Base-by-base conservation (phyloP, 306 rosid genomes). In the Gleditsia sinensis region DNA sequence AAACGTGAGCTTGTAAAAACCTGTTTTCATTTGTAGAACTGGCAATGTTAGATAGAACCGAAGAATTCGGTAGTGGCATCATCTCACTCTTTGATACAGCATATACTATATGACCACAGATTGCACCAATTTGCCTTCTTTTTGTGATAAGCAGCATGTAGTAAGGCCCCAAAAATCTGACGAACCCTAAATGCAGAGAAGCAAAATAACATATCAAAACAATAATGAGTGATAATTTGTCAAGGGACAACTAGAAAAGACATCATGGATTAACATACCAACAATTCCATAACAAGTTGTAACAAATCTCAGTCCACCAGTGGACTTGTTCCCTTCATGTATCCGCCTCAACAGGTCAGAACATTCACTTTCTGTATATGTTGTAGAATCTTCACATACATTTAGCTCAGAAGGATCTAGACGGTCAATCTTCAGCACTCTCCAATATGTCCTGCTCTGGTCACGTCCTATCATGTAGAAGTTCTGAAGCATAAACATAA, bases 401-500 rank as follows among this genome's bases (percentile, higher is more conserved):
- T 76, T 89, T 57, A 95, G 86, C 84, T 90, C 99, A 19, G 82
- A 76, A 51, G 89, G 83, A 74, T 95, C 99, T 65, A 81, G 57
- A 75, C 97, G 90, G 82, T 86, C 91, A 75, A 95, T 92, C 91
- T 92, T 95, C 67, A 95, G 80, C 69, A 90, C 91, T 83, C 92
- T 87, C 99, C 99, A 95, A 60, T 79, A 71, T 28, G 94, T 86
- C 82, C 93, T 89, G 79, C 82, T 85, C 85, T 92, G 92, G 84
- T 88, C 92, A 79, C 98, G 88, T 84, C 99, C 99, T 55, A 90
- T 89, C 99, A 95, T 86, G 82, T 95, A 95, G 73, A 86, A 95
- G 67, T 88, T 92, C 99, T 95, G 96, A 78, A 60, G 40, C 67
- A 80, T 12, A 60, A 75, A 66, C 60, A 76, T 51, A 51, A 59